Evolutionary conservation across 2,329 filamentous ascomycete genomes (phyloP).

Genomic region (Aspergillus clavatus): DNA sequence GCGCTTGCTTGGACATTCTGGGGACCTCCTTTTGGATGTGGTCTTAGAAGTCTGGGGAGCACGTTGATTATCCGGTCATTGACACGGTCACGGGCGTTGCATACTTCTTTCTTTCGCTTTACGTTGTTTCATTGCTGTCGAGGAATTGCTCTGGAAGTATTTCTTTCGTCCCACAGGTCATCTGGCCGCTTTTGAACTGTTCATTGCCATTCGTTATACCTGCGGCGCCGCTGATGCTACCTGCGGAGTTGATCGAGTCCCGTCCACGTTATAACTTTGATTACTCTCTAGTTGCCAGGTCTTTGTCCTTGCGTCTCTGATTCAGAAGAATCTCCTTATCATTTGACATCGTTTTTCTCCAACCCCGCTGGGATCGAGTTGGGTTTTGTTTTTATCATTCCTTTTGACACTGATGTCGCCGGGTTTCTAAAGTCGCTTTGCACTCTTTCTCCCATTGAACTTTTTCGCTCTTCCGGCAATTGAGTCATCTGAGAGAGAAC

Average conservation of each 20-base stretch:
- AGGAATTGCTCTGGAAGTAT: conserved; percentile 28
- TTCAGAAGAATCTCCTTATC: not conserved
- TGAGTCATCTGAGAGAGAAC: conserved; percentile 5
- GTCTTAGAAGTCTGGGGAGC: conserved; percentile 26
- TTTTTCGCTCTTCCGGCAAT: not conserved
- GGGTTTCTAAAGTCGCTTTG: not conserved
- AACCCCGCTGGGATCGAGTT: not conserved
- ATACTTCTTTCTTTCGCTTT: conserved; percentile 5
- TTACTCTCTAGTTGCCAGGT: not conserved
- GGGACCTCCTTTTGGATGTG: conserved; percentile 29
- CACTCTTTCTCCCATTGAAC: not conserved
- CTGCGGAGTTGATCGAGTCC: not conserved
- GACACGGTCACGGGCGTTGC: conserved; percentile 9
- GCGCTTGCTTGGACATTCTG: conserved; percentile 29
- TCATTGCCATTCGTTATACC: not conserved
- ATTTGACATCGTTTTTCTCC: not conserved
- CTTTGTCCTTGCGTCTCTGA: not conserved
- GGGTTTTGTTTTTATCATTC: not conserved
- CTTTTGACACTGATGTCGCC: not conserved
- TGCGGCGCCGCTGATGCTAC: not conserved
- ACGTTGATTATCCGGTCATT: conserved; percentile 12
- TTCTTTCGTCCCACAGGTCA: conserved; percentile 21
- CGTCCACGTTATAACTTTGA: not conserved
- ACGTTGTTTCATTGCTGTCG: conserved; percentile 11
- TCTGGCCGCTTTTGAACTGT: conserved; percentile 8